These are phyloP conservation scores for Ophioceras dolichostomum DNA, from an alignment of 2,329 filamentous ascomycete genomes.

Conservation along the genomic window DNA sequence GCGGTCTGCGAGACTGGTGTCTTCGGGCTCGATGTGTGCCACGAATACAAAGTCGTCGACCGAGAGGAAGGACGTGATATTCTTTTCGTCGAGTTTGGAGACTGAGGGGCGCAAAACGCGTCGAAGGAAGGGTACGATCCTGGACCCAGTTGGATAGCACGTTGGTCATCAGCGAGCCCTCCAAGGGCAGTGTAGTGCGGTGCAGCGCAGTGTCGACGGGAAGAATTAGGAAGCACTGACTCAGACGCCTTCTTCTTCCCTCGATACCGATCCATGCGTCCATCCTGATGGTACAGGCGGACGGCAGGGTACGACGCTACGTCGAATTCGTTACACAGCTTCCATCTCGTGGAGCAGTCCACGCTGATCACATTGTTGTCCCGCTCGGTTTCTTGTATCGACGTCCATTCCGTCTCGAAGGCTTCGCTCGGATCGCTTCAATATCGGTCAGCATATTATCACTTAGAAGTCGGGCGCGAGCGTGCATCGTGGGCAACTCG, in stretches of 20 bases:
- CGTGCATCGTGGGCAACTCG: too few relatives aligned
- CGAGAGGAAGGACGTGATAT: slow-evolving; percentile 18
- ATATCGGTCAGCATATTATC: too few relatives aligned
- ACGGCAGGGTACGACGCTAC: slow-evolving; percentile 34
- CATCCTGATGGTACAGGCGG: slow-evolving; percentile 24
- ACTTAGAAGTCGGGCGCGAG: too few relatives aligned
- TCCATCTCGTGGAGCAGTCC: slow-evolving; percentile 22
- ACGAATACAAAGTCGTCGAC: slow-evolving; percentile 29
- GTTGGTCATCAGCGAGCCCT: too few relatives aligned
- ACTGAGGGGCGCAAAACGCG: slow-evolving; percentile 15
- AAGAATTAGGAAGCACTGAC: slow-evolving; percentile 14
- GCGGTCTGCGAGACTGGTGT: slow-evolving; percentile 15
- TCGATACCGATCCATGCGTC: slow-evolving; percentile 24
- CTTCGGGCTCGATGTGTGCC: slow-evolving; percentile 19
- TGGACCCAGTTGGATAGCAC: slow-evolving; percentile 2
- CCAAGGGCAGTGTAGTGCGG: too few relatives aligned
- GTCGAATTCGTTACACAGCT: slow-evolving; percentile 26
- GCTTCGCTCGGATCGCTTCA: slow-evolving; percentile 17
- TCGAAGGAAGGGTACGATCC: slow-evolving; percentile 16
- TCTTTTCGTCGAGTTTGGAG: slow-evolving; percentile 14
- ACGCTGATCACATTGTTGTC: slow-evolving; percentile 18
- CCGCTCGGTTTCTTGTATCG: slow-evolving; percentile 11
- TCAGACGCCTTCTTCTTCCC: slow-evolving; percentile 25
- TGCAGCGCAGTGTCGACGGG: neutral
- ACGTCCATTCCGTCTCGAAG: slow-evolving; percentile 23